These are phyloP conservation scores for Odonthalia washingtoniensis DNA, from an alignment of 31 red algal species.

Conservation along the genomic window DNA sequence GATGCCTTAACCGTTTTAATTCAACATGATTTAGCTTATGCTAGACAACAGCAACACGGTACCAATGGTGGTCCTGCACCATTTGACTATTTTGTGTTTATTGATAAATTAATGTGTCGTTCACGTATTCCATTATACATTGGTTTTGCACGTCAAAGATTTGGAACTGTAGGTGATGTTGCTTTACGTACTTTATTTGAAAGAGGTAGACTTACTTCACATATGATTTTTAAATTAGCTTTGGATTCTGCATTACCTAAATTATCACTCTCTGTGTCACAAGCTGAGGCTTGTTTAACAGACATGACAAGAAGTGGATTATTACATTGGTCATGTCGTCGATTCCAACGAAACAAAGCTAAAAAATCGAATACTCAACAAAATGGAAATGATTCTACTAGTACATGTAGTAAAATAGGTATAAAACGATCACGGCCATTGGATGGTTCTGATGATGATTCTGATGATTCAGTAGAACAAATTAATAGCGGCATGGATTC, in stretches of 20 bases:
- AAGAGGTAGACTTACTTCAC: conserved; percentile 55
- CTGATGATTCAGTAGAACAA: conserved; percentile 25
- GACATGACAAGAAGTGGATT: conserved; percentile 64
- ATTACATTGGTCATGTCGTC: conserved; percentile 34
- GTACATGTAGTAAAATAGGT: background rate
- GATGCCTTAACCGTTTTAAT: conserved; percentile 52
- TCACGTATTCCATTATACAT: conserved; percentile 59
- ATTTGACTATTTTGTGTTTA: conserved; percentile 24
- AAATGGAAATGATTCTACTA: background rate
- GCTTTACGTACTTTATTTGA: conserved; percentile 53
- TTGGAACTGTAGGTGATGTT: conserved; percentile 47
- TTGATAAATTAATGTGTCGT: conserved; percentile 40
- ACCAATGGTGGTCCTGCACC: background rate
- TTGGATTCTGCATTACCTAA: conserved; percentile 27
- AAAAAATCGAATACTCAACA: background rate
- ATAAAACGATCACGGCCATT: conserved; percentile 16
- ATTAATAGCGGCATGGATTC: background rate
- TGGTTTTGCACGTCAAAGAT: conserved; percentile 44
- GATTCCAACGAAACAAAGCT: background rate
- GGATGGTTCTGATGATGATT: conserved; percentile 45
- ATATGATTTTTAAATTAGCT: conserved; percentile 35
- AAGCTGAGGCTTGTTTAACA: conserved; percentile 53
- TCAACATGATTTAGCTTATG: conserved; percentile 32
- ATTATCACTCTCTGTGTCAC: conserved; percentile 18
- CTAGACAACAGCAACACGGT: too few relatives aligned